A percentile compares a stretch with the other conserved stretches of the same genome.
phyloP scores from a whole-genome alignment of 2,329 filamentous ascomycete species.

The Aspergillus costaricaensis region DNA sequence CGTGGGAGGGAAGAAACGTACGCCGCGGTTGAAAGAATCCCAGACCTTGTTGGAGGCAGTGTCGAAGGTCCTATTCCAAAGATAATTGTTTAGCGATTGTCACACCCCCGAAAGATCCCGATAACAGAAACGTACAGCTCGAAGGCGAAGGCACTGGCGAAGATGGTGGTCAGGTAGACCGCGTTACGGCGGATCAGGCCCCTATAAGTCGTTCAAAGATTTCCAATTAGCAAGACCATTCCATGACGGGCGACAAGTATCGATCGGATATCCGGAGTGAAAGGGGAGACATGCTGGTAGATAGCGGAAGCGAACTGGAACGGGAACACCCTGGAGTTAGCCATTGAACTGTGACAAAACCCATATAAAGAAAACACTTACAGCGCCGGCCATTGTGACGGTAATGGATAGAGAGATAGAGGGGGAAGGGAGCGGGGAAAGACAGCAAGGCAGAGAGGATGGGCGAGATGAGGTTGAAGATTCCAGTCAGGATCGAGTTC shows the following conservation, averaged over 20 bases:
- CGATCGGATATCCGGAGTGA: slow-evolving; percentile 9
- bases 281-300: slow-evolving; percentile 59
- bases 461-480: slow-evolving; percentile 33
- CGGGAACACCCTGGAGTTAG: slow-evolving; percentile 31
- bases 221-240: slow-evolving; percentile 20
- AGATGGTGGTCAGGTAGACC: slow-evolving; percentile 83
- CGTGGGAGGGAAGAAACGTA: slow-evolving; percentile 55
- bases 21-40: slow-evolving; percentile 88
- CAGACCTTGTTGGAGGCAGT: slow-evolving; percentile 79
- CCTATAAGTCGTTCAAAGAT: slow-evolving; percentile 52
- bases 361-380: slow-evolving; percentile 42
- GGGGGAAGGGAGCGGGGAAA: slow-evolving; percentile 24
- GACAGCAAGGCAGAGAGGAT: slow-evolving; percentile 22
- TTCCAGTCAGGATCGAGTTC: slow-evolving; percentile 21
- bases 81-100: slow-evolving; percentile 22
- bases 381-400: slow-evolving; percentile 59
- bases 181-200: slow-evolving; percentile 82
- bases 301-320: slow-evolving; percentile 55
- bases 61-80: slow-evolving; percentile 72
- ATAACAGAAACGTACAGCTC: slow-evolving; percentile 72
- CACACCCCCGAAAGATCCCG: neutral
- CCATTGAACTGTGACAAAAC: slow-evolving; percentile 38
- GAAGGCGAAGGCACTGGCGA: slow-evolving; percentile 83
- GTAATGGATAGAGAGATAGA: slow-evolving; percentile 21
- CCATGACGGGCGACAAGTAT: slow-evolving; percentile 11